Evolutionary conservation across 352 stramenopile genomes (phyloP).

Genomic region (Phytophthora kernoviae): DNA sequence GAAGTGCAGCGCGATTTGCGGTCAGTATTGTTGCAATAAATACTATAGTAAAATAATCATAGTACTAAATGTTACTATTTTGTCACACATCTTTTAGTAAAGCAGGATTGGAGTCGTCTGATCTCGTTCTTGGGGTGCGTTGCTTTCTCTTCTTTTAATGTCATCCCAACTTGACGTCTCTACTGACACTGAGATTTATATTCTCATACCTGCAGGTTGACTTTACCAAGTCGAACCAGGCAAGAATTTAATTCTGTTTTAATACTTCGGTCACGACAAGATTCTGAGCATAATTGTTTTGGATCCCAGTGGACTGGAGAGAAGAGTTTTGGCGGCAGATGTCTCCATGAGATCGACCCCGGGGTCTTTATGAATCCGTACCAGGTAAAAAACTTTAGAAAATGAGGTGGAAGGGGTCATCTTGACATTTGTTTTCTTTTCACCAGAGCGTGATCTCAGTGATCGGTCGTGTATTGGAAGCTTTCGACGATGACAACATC

Average conservation of each 20-base stretch:
- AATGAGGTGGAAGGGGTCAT: too few species aligned
- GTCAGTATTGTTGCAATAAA: slow-evolving; percentile 1
- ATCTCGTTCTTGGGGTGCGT: slow-evolving; percentile 52
- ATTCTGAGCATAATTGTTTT: slow-evolving; percentile 2
- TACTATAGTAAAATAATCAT: background rate
- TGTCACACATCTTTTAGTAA: slow-evolving; percentile 15
- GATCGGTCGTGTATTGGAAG: slow-evolving; percentile 66
- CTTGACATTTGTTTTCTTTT: slow-evolving; percentile 4
- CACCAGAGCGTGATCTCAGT: slow-evolving; percentile 63
- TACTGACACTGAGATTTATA: too few species aligned
- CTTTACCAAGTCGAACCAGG: slow-evolving; percentile 76
- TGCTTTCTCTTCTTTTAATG: background rate
- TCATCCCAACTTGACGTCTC: background rate
- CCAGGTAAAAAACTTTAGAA: slow-evolving; percentile 52
- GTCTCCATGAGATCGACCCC: slow-evolving; percentile 66
- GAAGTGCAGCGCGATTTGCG: slow-evolving; percentile 49
- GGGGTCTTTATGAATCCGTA: slow-evolving; percentile 64
- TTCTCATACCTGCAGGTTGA: slow-evolving; percentile 45
- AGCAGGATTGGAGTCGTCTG: slow-evolving; percentile 60
- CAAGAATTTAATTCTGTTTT: slow-evolving; percentile 1
- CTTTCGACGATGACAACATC: slow-evolving; percentile 85
- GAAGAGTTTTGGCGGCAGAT: slow-evolving; percentile 53
- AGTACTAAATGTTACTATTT: background rate
- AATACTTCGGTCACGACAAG: background rate
- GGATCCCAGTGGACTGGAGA: slow-evolving; percentile 75